Conservation (phyloP, 2,329 filamentous ascomycete genomes). For the Fusarium guadeloupense region DNA sequence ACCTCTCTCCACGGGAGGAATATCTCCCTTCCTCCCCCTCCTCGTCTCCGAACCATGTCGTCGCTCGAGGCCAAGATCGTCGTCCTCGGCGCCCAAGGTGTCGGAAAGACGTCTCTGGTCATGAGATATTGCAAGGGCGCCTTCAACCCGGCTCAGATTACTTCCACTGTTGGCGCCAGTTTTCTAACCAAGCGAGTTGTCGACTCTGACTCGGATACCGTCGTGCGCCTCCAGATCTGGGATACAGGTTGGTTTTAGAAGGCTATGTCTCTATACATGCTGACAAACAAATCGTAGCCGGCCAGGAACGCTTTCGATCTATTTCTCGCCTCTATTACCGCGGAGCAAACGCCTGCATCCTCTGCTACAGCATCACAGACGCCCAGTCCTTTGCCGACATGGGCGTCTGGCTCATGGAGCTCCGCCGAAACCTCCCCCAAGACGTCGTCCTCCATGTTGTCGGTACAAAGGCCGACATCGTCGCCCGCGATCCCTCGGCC, state of each 20-base stretch:
- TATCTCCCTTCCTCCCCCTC: constrained; percentile 3
- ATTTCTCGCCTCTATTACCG: constrained; percentile 97
- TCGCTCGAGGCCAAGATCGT: constrained; percentile 85
- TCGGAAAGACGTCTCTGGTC: constrained; percentile 82
- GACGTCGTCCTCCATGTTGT: constrained; percentile 94
- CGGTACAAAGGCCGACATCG: constrained; percentile 91
- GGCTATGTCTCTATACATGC: not conserved
- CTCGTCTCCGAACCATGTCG: constrained; percentile 50
- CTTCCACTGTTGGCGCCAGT: constrained; percentile 80
- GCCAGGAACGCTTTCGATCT: constrained; percentile 93
- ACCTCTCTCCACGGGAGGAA: constrained; percentile 10
- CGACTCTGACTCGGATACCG: constrained; percentile 84
- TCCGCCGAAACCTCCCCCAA: constrained; percentile 78
- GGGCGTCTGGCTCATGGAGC: constrained; percentile 88
- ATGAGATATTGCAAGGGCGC: constrained; percentile 79
- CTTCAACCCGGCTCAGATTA: constrained; percentile 71
- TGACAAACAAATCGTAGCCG: constrained; percentile 59
- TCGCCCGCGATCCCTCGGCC: constrained; percentile 79
- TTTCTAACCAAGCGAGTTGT: constrained; percentile 83
- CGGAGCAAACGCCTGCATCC: constrained; percentile 90
- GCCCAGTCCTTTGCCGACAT: constrained; percentile 88
- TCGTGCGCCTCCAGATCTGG: constrained; percentile 95
- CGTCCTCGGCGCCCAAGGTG: constrained; percentile 80
- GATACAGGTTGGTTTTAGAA: constrained; percentile 71
- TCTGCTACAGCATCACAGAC: constrained; percentile 95